Conservation (phyloP, 129 eudicot species). For the Chrysanthemum makinoi region DNA sequence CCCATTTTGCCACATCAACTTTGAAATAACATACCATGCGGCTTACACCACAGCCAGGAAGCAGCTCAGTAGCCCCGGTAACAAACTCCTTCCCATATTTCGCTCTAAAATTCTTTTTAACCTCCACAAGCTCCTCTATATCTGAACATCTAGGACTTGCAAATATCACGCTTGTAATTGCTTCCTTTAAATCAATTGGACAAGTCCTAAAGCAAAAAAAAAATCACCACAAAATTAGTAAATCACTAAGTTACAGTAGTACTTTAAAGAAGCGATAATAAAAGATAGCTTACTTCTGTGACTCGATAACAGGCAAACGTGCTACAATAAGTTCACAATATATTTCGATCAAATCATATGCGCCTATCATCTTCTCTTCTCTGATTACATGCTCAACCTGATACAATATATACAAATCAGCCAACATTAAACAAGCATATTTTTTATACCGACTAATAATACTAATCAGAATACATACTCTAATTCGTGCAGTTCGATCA, state of each 20-base stretch:
- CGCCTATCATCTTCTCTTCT: slow-evolving; percentile 92
- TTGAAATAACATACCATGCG: slow-evolving; percentile 56
- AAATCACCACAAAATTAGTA: slow-evolving; percentile 6
- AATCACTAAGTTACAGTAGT: slow-evolving; percentile 6
- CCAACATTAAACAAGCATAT: background rate
- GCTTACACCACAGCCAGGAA: slow-evolving; percentile 83
- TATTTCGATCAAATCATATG: slow-evolving; percentile 83
- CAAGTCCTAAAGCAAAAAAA: slow-evolving; percentile 47
- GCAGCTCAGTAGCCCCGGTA: slow-evolving; percentile 70
- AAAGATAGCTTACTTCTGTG: slow-evolving; percentile 70
- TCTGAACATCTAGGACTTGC: slow-evolving; percentile 95
- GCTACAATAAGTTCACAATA: slow-evolving; percentile 90
- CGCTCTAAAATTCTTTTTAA: slow-evolving; percentile 60
- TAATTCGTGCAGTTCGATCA: slow-evolving; percentile 81
- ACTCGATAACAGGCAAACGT: slow-evolving; percentile 84
- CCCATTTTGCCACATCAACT: background rate
- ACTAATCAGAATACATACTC: slow-evolving; percentile 41
- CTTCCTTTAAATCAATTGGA: slow-evolving; percentile 93
- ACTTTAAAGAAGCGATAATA: background rate
- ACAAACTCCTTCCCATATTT: slow-evolving; percentile 92
- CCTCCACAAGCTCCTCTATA: slow-evolving; percentile 74
- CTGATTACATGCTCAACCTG: slow-evolving; percentile 95
- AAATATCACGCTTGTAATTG: slow-evolving; percentile 78
- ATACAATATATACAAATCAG: slow-evolving; percentile 17
- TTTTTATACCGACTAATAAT: background rate